Evolutionary conservation across 2,329 filamentous ascomycete species (phyloP).

Genomic region (Phyllosticta citriasiana): DNA sequence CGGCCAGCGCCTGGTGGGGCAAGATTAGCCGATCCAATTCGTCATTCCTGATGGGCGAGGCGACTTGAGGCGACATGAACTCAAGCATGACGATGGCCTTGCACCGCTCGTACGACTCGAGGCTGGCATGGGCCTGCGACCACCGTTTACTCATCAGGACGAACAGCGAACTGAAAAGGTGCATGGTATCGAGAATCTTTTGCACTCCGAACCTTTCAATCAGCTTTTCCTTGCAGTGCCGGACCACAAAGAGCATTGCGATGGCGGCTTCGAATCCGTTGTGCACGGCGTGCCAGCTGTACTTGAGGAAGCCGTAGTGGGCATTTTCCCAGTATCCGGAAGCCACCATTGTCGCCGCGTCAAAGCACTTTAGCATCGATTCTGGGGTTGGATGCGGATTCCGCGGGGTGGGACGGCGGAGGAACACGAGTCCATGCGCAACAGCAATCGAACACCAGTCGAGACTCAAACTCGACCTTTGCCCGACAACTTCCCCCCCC

Average conservation of each 20-base stretch:
- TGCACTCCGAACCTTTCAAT: slow-evolving; percentile 2
- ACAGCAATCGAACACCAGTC: slow-evolving; percentile 6
- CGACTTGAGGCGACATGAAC: neutral
- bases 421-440: slow-evolving; percentile 6
- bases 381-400: neutral
- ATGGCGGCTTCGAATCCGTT: slow-evolving; percentile 9
- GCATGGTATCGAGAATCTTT: slow-evolving; percentile 6
- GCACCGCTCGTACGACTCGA: slow-evolving; percentile 9
- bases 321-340: slow-evolving; percentile 6
- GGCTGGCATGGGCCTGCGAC: slow-evolving; percentile 5
- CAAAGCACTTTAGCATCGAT: slow-evolving; percentile 6
- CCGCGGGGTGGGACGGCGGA: slow-evolving; percentile 5
- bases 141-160: slow-evolving; percentile 9
- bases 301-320: slow-evolving; percentile 4
- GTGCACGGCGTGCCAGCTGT: slow-evolving; percentile 7
- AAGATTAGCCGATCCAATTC: slow-evolving; percentile 8
- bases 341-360: slow-evolving; percentile 4
- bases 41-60: slow-evolving; percentile 3
- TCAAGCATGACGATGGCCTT: slow-evolving; percentile 4
- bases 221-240: slow-evolving; percentile 7
- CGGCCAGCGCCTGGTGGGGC: slow-evolving; percentile 4
- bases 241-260: slow-evolving; percentile 3
- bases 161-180: slow-evolving; percentile 6
- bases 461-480: neutral
- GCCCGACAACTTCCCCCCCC: neutral